Conservation (phyloP, 2,329 filamentous ascomycete genomes). For the Botrytis pseudocinerea region DNA sequence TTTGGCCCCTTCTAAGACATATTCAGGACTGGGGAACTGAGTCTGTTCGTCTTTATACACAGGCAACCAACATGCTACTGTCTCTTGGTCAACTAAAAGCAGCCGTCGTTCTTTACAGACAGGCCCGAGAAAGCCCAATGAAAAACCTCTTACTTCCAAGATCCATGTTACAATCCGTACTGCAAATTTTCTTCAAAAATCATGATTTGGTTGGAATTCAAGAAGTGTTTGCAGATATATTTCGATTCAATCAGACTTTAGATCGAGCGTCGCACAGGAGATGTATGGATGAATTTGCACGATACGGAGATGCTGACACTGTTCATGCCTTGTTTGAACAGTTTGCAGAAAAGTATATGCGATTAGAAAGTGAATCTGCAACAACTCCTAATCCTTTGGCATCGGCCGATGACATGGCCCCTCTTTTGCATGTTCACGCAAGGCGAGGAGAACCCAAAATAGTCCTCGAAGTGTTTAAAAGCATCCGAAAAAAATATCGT, state of each 20-base stretch:
- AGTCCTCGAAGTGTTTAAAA: slow-evolving; percentile 61
- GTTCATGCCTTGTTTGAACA: slow-evolving; percentile 49
- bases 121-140: slow-evolving; percentile 27
- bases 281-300: slow-evolving; percentile 47
- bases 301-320: slow-evolving; percentile 47
- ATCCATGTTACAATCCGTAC: slow-evolving; percentile 36
- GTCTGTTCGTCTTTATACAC: slow-evolving; percentile 28
- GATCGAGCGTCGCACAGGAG: slow-evolving; percentile 37
- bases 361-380: neutral
- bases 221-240: slow-evolving; percentile 43
- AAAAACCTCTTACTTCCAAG: slow-evolving; percentile 27
- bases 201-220: slow-evolving; percentile 42
- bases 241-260: slow-evolving; percentile 37
- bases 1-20: slow-evolving; percentile 29
- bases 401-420: slow-evolving; percentile 44
- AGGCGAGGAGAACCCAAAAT: slow-evolving; percentile 63
- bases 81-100: slow-evolving; percentile 28
- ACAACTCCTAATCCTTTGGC: slow-evolving; percentile 12
- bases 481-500: slow-evolving; percentile 57
- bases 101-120: slow-evolving; percentile 34
- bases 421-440: slow-evolving; percentile 71
- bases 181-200: slow-evolving; percentile 39
- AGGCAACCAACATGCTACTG: slow-evolving; percentile 30
- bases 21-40: slow-evolving; percentile 32
- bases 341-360: slow-evolving; percentile 33